Evolutionary conservation across 352 stramenopile species (phyloP).

Genomic region (Pythium catenulatum): DNA sequence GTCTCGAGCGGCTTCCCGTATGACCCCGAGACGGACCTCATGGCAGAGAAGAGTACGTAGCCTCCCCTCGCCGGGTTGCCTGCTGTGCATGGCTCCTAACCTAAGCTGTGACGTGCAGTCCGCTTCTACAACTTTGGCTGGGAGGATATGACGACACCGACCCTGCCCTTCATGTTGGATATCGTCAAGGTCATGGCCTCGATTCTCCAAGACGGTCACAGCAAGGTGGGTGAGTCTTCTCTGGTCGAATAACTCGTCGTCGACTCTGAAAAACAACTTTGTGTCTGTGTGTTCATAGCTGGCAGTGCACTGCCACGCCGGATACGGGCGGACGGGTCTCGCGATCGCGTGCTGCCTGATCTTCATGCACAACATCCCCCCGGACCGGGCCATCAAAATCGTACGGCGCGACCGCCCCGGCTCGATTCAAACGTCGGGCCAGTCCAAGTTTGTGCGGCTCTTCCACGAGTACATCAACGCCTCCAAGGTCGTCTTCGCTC

Average conservation of each 20-base stretch:
- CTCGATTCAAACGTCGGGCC: constrained; percentile 86
- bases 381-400: constrained; percentile 81
- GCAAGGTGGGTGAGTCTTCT: constrained; percentile 60
- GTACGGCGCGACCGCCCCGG: constrained; percentile 85
- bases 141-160: constrained; percentile 95
- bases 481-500: constrained; percentile 83
- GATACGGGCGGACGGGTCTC: constrained; percentile 92
- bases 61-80: too few relatives aligned
- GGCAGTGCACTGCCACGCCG: constrained; percentile 94
- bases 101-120: constrained; percentile 74
- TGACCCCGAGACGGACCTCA: constrained; percentile 92
- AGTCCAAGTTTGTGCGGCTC: constrained; percentile 84
- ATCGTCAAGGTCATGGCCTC: constrained; percentile 93
- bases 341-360: constrained; percentile 92
- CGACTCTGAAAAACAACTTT: neutral
- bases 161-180: constrained; percentile 91
- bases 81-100: too few relatives aligned
- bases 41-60: constrained; percentile 89
- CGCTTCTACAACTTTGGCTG: constrained; percentile 95
- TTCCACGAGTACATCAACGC: constrained; percentile 89
- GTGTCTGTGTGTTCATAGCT: constrained; percentile 80
- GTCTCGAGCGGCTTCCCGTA: constrained; percentile 91
- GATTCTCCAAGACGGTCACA: constrained; percentile 80
- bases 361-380: constrained; percentile 89
- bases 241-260: neutral